Percentiles rank a stretch among this genome's conserved stretches.
These are phyloP conservation scores for Perkinsus olseni DNA, from an alignment of 169 alveolate species.

Conservation along the genomic window DNA sequence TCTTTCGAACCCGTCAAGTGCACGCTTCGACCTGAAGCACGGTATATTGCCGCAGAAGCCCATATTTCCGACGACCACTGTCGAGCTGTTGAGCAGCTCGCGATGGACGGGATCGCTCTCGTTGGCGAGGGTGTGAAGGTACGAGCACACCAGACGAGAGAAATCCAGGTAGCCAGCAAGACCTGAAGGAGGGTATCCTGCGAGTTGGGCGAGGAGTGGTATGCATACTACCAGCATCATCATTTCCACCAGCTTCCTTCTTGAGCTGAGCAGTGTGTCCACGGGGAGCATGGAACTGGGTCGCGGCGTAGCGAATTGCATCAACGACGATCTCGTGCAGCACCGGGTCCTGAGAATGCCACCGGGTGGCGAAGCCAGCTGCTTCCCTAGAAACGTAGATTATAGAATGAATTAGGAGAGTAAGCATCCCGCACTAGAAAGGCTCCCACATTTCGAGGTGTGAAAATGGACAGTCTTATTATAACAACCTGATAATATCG, in stretches of 20 bases:
- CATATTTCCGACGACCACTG: neutral
- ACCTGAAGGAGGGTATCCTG: no score
- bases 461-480: no score
- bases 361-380: no score
- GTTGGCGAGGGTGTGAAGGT: neutral
- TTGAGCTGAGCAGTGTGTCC: neutral
- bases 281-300: neutral
- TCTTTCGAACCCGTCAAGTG: neutral
- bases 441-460: no score
- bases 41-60: neutral
- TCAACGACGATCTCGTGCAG: neutral
- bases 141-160: neutral
- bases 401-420: no score
- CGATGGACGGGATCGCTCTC: neutral
- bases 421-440: no score
- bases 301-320: neutral
- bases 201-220: no score
- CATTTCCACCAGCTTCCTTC: neutral
- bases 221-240: neutral
- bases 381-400: no score
- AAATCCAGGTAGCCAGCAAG: neutral
- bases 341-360: neutral
- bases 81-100: neutral
- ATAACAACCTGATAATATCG: no score
- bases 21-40: neutral